Base-by-base conservation (phyloP, 2,329 filamentous ascomycete genomes). In the Westerdykella aurantiaca region DNA sequence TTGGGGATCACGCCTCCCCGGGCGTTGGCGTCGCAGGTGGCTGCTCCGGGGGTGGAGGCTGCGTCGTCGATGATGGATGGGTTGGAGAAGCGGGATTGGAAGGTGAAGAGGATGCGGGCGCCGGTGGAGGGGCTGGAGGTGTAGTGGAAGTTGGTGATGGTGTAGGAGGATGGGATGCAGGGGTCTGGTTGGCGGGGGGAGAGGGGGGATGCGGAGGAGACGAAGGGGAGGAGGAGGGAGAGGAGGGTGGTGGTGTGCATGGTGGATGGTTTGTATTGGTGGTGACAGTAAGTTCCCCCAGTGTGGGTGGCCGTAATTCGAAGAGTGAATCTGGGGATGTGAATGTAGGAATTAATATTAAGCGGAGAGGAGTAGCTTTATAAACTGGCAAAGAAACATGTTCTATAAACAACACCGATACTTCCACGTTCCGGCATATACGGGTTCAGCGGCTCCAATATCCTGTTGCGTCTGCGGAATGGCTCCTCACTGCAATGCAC, bases 91-190 rank as follows among this genome's bases (percentile, higher is more conserved):
- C 12, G 31, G 17, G 58, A 56, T 37, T 50, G 35, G 49, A 64
- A 53, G 34, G 40, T 50, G 51, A 63, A 63, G 44, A 46, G 41
- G 38, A 65, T 46, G n/a, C 40, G 43, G 33, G 48, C 47, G 18
- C 40, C 43, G 21, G 38, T 38, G n/a, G 44, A 17, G 10, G 38
- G 9, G 16, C 11, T 12, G 10, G 43, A 51, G 12, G 43, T 42
- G 31, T 57, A 49, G 2, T 34, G 47, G 48, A 54, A 64, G 46
- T 56, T 39, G 7, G 53, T 48, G 17, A 65, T 46, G 21, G 53
- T 57, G 50, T 63, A 64, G 13, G 50, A 47, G 14, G 46, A 45
- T 1, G 62, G 62, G 9, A 45, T 29, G 41, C 61, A 64, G 41
- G 38, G 38, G 17, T 42, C 14, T 35, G 49, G 46, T 22, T 42